Base-by-base conservation (phyloP, 139 green algal species). In the Nannochloris sp. region DNA sequence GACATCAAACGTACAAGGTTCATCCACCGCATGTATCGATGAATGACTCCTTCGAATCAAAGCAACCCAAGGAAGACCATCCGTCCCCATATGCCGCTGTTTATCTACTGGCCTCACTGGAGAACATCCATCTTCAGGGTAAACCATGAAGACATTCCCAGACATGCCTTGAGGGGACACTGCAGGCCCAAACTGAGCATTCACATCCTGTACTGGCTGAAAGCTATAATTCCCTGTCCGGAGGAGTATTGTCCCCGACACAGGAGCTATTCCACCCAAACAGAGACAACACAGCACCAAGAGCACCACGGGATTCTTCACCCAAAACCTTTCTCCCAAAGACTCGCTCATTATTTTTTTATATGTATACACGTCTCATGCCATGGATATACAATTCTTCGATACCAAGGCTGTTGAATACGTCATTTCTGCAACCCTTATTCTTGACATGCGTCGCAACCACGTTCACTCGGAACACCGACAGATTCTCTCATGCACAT, bases 1-100 rank as follows among this genome's bases (percentile, higher is more conserved):
- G 56, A 86, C 53, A 30, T 92, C 85, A 63, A 92, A 92, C n/a
- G 79, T 90, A 75, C 85, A 92, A 57, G 33, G 33, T 1, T 40
- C 33, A 12, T 83, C 75, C 5, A 67, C 63, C 16, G 79, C 61
- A 12, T 58, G 60, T 33, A n/a, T 53, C 50, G 23, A 29, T 40
- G 71, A 55, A 66, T 91, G 81, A 11, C 76, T 72, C 11, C 85
- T 59, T 1, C 67, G 63, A 12, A 91, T 85, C 23, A 91, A 70
- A 2, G 85, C 81, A 14, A 91, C 67, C 85, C 85, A 90, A 0
- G 71, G 75, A 14, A 62, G 56, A 44, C n/a, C 14, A 17, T 44
- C 40, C 8, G 56, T 13, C 43, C 63, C 46, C 46, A 53, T 53
- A 53, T 53, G 16, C 3, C n/a, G 16, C n/a, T 53, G 46, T 53